Conservation (phyloP, 768 basidiomycete genomes). For the Lactarius deliciosus region DNA sequence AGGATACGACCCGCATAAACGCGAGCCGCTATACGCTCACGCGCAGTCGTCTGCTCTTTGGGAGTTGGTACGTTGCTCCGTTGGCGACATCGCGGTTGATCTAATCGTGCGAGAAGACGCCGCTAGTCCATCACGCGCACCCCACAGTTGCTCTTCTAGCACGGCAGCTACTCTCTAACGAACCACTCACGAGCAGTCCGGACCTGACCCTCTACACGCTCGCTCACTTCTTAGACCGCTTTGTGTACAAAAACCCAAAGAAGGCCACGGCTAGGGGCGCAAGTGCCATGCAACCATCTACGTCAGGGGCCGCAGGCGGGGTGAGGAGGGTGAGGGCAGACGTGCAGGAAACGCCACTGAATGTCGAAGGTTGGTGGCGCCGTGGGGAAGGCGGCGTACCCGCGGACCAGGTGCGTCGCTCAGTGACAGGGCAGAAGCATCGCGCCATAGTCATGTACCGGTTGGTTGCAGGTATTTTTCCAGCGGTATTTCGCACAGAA, state of each 20-base stretch:
- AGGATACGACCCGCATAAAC: slow-evolving; percentile 82
- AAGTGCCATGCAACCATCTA: slow-evolving; percentile 95
- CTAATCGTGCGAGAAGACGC: slow-evolving; percentile 48
- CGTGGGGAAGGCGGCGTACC: slow-evolving; percentile 70
- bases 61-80: slow-evolving; percentile 69
- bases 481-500: slow-evolving; percentile 85
- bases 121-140: slow-evolving; percentile 84
- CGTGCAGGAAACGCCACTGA: slow-evolving; percentile 52
- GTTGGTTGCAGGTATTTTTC: slow-evolving; percentile 71
- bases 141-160: slow-evolving; percentile 88
- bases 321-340: slow-evolving; percentile 72
- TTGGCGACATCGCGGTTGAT: neutral
- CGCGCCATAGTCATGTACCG: neutral
- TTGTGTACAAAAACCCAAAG: slow-evolving; percentile 97
- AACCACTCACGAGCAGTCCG: slow-evolving; percentile 75
- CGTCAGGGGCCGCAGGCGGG: slow-evolving; percentile 58
- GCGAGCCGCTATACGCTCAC: slow-evolving; percentile 85
- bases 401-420: slow-evolving; percentile 70
- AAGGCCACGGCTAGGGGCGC: slow-evolving; percentile 67
- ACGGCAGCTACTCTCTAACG: slow-evolving; percentile 68
- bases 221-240: slow-evolving; percentile 93
- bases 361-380: slow-evolving; percentile 74
- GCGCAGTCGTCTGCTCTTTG: slow-evolving; percentile 80
- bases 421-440: neutral
- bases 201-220: slow-evolving; percentile 93